These are phyloP conservation scores for Chytriomyces sp. DNA, from an alignment of 192 early-diverging fungal genomes.

Conservation along the genomic window DNA sequence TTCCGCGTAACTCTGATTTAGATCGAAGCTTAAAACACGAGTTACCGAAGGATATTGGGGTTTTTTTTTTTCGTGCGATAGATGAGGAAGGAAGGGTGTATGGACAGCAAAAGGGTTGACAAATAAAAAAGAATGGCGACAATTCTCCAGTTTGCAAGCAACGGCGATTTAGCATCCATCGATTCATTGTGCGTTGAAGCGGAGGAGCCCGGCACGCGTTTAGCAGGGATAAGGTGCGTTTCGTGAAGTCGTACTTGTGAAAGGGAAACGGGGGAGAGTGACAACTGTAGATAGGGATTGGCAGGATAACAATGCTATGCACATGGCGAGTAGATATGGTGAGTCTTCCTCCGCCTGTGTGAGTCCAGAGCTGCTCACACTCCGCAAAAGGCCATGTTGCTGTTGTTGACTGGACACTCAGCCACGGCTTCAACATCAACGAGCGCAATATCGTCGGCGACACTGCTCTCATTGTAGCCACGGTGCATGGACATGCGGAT, in stretches of 20 bases:
- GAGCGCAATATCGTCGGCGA: conserved; percentile 53
- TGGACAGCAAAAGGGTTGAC: no score
- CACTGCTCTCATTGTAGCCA: conserved; percentile 58
- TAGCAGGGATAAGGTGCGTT: background rate
- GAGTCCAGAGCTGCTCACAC: background rate
- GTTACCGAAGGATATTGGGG: no score
- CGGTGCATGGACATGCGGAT: conserved; percentile 33
- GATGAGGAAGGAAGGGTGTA: no score
- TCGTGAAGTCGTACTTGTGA: background rate
- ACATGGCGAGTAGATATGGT: conserved; percentile 46
- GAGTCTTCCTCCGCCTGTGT: background rate
- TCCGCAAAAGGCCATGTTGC: conserved; percentile 2
- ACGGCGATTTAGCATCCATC: conserved; percentile 21
- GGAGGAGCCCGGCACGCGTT: background rate
- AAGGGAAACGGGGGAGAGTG: background rate
- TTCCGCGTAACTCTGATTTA: no score
- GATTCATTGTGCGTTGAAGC: conserved; percentile 16
- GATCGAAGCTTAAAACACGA: no score
- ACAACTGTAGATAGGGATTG: conserved; percentile 37
- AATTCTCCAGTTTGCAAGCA: conserved; percentile 16
- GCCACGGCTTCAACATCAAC: conserved; percentile 5
- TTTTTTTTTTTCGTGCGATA: no score
- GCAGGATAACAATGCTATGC: conserved; percentile 52
- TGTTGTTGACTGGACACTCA: conserved; percentile 43
- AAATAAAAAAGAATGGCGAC: background rate